Percentiles rank a stretch among this genome's conserved stretches.
Evolutionary conservation across 805 yeast genomes (phyloP).

Genomic region (Nakazawaea populi): DNA sequence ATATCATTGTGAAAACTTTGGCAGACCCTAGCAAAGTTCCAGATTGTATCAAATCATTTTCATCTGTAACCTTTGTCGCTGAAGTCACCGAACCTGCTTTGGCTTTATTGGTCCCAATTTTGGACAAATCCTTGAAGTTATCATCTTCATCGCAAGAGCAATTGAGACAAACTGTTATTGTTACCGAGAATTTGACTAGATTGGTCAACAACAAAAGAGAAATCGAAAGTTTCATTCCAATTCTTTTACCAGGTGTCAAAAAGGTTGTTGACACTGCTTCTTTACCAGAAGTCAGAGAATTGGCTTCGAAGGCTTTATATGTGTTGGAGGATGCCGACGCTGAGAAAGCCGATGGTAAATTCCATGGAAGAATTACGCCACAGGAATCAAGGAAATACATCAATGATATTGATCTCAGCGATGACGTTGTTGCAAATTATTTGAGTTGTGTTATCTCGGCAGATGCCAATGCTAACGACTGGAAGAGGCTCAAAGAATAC

Average conservation of each 20-base stretch:
- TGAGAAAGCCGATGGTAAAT: slow-evolving; percentile 61
- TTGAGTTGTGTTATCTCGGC: slow-evolving; percentile 47
- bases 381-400: slow-evolving; percentile 47
- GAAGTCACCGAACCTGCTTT: slow-evolving; percentile 97
- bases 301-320: slow-evolving; percentile 78
- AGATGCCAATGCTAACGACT: slow-evolving; percentile 69
- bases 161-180: slow-evolving; percentile 93
- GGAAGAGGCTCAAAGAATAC: slow-evolving; percentile 56
- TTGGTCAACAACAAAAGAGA: slow-evolving; percentile 91
- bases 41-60: slow-evolving; percentile 78
- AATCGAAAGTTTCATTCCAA: slow-evolving; percentile 82
- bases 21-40: slow-evolving; percentile 89
- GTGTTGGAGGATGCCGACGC: slow-evolving; percentile 80
- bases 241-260: slow-evolving; percentile 84
- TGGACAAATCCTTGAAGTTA: slow-evolving; percentile 81
- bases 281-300: slow-evolving; percentile 91
- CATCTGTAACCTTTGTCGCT: slow-evolving; percentile 95
- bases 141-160: slow-evolving; percentile 92
- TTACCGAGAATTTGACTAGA: slow-evolving; percentile 91
- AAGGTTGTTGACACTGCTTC: slow-evolving; percentile 88
- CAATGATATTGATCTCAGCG: slow-evolving; percentile 24
- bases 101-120: slow-evolving; percentile 84
- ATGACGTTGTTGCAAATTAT: slow-evolving; percentile 38
- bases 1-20: slow-evolving; percentile 78
- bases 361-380: slow-evolving; percentile 64